A percentile compares a stretch with the other conserved stretches of the same genome.
phyloP scores from a whole-genome alignment of 768 basidiomycete species.

The Tylopilus sp. region DNA sequence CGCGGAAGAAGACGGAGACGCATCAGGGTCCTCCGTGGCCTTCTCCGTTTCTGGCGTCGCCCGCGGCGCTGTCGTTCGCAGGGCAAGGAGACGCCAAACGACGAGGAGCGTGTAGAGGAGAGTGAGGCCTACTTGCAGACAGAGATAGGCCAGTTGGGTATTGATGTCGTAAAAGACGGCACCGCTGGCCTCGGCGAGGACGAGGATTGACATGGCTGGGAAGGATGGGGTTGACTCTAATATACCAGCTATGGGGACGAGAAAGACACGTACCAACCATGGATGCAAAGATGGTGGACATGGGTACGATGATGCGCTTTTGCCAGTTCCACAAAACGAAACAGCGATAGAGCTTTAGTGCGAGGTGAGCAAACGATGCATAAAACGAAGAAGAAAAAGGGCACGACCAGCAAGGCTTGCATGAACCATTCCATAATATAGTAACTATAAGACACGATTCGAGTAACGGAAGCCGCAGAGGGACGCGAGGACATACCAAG shows the following conservation, averaged over 20 bases:
- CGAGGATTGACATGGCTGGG: constrained; percentile 11
- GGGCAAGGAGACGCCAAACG: constrained; percentile 12
- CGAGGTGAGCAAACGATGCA: background rate
- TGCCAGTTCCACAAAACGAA: constrained; percentile 9
- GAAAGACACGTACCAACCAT: background rate
- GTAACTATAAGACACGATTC: constrained; percentile 12
- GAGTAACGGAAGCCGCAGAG: background rate
- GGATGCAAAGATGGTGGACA: constrained; percentile 7
- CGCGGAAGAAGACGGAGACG: too few species aligned
- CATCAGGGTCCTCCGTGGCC: too few species aligned
- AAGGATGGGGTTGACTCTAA: background rate
- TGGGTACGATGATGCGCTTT: constrained; percentile 11
- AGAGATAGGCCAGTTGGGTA: constrained; percentile 13
- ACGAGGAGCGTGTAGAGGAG: constrained; percentile 29
- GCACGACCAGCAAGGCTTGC: constrained; percentile 20
- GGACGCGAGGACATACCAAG: constrained; percentile 12
- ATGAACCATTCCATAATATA: constrained; percentile 30
- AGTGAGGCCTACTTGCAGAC: constrained; percentile 28
- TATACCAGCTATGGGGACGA: background rate
- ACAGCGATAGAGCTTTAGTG: constrained; percentile 9
- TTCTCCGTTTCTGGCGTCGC: constrained; percentile 8
- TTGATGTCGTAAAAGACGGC: constrained; percentile 16
- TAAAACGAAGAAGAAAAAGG: background rate
- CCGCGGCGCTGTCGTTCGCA: constrained; percentile 12
- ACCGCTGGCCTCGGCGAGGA: constrained; percentile 9